These are phyloP conservation scores for Ophiostoma sp. DNA, from an alignment of 2,329 filamentous ascomycete species.

Conservation along the genomic window DNA sequence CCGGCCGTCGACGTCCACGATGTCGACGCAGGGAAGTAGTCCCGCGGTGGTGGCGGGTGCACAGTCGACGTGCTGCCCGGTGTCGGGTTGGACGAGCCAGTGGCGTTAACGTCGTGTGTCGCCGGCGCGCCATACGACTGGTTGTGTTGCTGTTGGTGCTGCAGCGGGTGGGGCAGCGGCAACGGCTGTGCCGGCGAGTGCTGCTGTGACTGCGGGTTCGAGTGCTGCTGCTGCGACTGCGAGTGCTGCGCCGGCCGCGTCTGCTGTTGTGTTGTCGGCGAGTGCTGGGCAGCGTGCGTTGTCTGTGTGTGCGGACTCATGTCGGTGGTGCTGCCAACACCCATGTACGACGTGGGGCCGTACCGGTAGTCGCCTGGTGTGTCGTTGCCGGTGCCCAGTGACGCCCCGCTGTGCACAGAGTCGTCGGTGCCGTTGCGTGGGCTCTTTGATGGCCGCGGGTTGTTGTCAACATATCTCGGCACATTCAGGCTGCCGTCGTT, in stretches of 20 bases:
- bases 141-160: conserved; percentile 20
- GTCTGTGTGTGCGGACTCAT: conserved; percentile 34
- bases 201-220: conserved; percentile 26
- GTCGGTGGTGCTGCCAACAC: conserved; percentile 35
- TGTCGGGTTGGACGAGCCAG: conserved; percentile 23
- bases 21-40: conserved; percentile 50
- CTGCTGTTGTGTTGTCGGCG: conserved; percentile 16
- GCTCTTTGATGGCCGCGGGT: conserved; percentile 52
- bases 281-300: conserved; percentile 27
- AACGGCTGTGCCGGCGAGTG: conserved; percentile 22
- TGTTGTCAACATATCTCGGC: conserved; percentile 53
- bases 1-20: conserved; percentile 48
- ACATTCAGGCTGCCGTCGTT: conserved; percentile 46
- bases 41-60: conserved; percentile 36
- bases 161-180: conserved; percentile 24
- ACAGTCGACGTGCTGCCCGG: conserved; percentile 28
- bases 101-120: conserved; percentile 16
- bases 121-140: conserved; percentile 18
- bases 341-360: conserved; percentile 42
- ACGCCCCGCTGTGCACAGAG: conserved; percentile 48
- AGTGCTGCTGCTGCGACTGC: conserved; percentile 20
- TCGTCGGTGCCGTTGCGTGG: conserved; percentile 51
- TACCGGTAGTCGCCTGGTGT: conserved; percentile 53
- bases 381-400: conserved; percentile 43
- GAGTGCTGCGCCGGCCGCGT: conserved; percentile 8